A percentile compares a stretch with the other conserved stretches of the same genome.
phyloP scores from a whole-genome alignment of 2,329 filamentous ascomycete genomes.

The Aspergillus niger region DNA sequence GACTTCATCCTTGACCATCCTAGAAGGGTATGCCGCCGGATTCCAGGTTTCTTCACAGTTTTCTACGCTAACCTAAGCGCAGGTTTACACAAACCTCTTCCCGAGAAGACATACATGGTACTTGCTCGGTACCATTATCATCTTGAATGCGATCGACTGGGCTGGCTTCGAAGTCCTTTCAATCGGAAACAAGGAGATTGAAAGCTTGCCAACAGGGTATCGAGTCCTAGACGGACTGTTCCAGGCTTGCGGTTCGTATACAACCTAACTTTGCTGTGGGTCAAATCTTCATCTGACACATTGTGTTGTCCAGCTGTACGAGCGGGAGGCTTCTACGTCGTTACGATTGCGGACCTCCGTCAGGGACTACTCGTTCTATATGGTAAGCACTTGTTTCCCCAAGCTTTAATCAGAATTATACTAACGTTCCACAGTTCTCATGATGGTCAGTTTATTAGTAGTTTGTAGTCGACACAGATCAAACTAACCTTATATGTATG shows the following conservation, averaged over 20 bases:
- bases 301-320: slow-evolving; percentile 48
- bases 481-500: slow-evolving; percentile 11
- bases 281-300: background rate
- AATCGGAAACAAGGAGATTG: slow-evolving; percentile 60
- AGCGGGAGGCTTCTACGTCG: slow-evolving; percentile 67
- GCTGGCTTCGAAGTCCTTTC: slow-evolving; percentile 66
- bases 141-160: slow-evolving; percentile 67
- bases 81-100: slow-evolving; percentile 55
- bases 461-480: background rate
- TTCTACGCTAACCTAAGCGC: slow-evolving; percentile 9
- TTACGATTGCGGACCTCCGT: slow-evolving; percentile 60
- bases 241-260: slow-evolving; percentile 53
- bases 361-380: slow-evolving; percentile 37
- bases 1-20: slow-evolving; percentile 41
- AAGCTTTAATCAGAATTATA: background rate
- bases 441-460: slow-evolving; percentile 33
- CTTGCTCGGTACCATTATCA: slow-evolving; percentile 61
- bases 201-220: slow-evolving; percentile 54
- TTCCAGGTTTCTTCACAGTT: background rate
- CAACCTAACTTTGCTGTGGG: background rate
- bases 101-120: slow-evolving; percentile 66
- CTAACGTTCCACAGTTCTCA: slow-evolving; percentile 34
- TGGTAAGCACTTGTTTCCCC: slow-evolving; percentile 17
- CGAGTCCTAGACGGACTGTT: slow-evolving; percentile 67
- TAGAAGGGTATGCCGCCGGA: slow-evolving; percentile 27